Evolutionary conservation across 768 basidiomycete species (phyloP).

Genomic region (Boletus reticuloceps): DNA sequence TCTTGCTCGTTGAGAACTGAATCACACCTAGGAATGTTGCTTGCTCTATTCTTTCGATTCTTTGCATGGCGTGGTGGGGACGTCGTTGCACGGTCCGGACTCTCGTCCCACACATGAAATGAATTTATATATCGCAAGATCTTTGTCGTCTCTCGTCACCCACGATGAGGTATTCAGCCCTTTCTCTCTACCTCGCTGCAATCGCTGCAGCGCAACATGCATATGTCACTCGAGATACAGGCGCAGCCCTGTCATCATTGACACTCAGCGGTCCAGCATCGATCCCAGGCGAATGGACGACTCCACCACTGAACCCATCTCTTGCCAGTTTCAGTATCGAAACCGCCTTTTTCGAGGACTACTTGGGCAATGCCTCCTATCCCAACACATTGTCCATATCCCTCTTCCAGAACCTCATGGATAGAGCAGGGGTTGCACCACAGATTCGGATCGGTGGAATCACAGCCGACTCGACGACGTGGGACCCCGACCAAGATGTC

Average conservation of each 20-base stretch:
- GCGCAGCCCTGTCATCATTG: conserved; percentile 15
- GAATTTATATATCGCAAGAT: too few relatives aligned
- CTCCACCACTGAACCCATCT: conserved; percentile 41
- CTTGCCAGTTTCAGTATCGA: conserved; percentile 55
- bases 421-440: conserved; percentile 43
- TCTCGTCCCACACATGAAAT: too few relatives aligned
- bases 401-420: conserved; percentile 44
- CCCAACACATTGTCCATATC: conserved; percentile 45
- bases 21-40: too few relatives aligned
- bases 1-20: too few relatives aligned
- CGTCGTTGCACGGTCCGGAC: too few relatives aligned
- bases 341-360: conserved; percentile 52
- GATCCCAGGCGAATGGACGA: conserved; percentile 42
- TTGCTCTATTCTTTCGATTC: too few relatives aligned
- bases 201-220: conserved; percentile 10
- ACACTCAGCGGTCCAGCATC: conserved; percentile 40
- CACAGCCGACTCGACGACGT: conserved; percentile 52
- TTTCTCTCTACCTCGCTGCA: neutral
- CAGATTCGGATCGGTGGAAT: conserved; percentile 54
- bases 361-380: conserved; percentile 42
- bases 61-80: too few relatives aligned
- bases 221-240: conserved; percentile 3
- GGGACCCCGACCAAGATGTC: conserved; percentile 39
- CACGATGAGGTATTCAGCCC: conserved; percentile 7
- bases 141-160: neutral